Evolutionary conservation across 768 basidiomycete species (phyloP), one percentile per base, ranked within the genome.

Genomic region (Boletus barrowsii): DNA sequence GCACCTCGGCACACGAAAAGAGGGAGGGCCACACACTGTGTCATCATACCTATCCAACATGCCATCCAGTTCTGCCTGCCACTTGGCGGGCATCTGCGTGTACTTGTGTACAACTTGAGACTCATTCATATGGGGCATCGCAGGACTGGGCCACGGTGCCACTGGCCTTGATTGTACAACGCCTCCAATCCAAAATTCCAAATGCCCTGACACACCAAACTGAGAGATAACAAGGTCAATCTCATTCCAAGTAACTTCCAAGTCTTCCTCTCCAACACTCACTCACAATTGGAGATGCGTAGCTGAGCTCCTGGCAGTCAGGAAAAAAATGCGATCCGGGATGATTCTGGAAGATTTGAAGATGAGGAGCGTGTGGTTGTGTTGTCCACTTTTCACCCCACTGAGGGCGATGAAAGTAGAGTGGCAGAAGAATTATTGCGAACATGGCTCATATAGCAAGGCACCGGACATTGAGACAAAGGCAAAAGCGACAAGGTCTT

Each of bases 21-120:
- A 47, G 0, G 9, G 47, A 53, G 42, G 41, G 52, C 49, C 36
- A 79, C 90, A 62, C 67, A 92, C 91, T 72, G 88, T 68, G 61
- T 79, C 77, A 67, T 93, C 91, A 72, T 93, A 90, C 57, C 65
- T 76, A 52, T 87, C 81, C 54, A 82, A 65, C 26, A 90, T 78
- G 7, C 68, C 65, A 59, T 83, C 80, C 61, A 93, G 67, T 57
- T 86, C 75, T 13, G 63, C 63, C 68, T 87, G 84, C 67, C 81
- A 84, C 60, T 82, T 74, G 47, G 71, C 70, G n/a, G 93, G 61
- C 67, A 86, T 65, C 48, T 71, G 73, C 24, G 71, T 67, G 46
- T 77, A 77, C 58, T 76, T 75, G 22, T 54, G 64, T 14, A 59
- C 69, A 41, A 78, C 44, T 42, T 64, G 46, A 24, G 53, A 50